Percentiles rank a stretch among this genome's conserved stretches.
phyloP scores from a whole-genome alignment of 2,329 filamentous ascomycete species.

The Beauveria medogensis region DNA sequence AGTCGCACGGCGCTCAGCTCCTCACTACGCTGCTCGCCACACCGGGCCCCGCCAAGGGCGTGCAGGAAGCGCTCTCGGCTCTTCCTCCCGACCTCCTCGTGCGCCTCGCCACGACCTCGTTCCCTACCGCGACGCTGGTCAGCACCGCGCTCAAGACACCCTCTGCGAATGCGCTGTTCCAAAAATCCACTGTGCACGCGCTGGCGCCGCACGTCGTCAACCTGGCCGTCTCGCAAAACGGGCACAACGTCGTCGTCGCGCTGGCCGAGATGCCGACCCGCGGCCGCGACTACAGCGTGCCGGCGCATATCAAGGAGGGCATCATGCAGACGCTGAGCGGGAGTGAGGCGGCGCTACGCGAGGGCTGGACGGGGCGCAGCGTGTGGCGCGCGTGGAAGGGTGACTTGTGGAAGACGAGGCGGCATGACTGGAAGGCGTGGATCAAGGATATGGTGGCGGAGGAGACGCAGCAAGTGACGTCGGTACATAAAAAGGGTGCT shows the following conservation, averaged over 20 bases:
- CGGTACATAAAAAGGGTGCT: background rate
- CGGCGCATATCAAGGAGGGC: constrained; percentile 50
- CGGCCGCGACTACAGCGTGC: constrained; percentile 39
- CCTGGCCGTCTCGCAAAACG: constrained; percentile 42
- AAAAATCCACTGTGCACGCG: constrained; percentile 44
- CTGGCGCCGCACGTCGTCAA: constrained; percentile 37
- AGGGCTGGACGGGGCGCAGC: constrained; percentile 46
- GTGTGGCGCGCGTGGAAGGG: constrained; percentile 52
- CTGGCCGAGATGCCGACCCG: constrained; percentile 43
- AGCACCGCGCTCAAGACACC: constrained; percentile 41
- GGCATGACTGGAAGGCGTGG: constrained; percentile 49
- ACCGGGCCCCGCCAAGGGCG: constrained; percentile 60
- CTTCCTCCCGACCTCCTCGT: constrained; percentile 49
- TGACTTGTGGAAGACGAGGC: constrained; percentile 46
- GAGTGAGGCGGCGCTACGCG: constrained; percentile 41
- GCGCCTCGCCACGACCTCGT: constrained; percentile 52
- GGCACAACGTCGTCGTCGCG: constrained; percentile 43
- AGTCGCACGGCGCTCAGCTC: constrained; percentile 70
- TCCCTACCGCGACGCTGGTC: constrained; percentile 41
- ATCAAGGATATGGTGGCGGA: constrained; percentile 39
- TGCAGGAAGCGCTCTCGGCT: constrained; percentile 63
- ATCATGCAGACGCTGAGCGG: constrained; percentile 41
- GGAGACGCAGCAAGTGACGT: constrained; percentile 3
- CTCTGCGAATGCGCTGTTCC: constrained; percentile 43
- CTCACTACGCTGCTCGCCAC: constrained; percentile 71